Conservation (phyloP, 2,329 filamentous ascomycete genomes). For the Phialocephala subalpina region DNA sequence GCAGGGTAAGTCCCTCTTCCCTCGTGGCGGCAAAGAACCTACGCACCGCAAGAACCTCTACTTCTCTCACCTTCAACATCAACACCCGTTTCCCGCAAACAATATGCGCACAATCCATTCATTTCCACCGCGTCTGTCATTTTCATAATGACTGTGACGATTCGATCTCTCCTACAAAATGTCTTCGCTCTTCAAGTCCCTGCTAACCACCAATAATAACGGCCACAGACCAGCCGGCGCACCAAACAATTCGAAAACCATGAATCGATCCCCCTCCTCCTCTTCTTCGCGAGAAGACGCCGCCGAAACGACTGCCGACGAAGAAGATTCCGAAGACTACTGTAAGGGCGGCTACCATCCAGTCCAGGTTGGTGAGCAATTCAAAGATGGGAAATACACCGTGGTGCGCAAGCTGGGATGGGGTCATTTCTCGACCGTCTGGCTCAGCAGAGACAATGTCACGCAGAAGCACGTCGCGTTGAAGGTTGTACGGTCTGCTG, state of each 20-base stretch:
- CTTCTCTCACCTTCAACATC: constrained; percentile 19
- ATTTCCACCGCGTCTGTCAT: background rate
- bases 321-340: constrained; percentile 99
- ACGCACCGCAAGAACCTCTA: background rate
- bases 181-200: constrained; percentile 40
- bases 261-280: constrained; percentile 63
- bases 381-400: constrained; percentile 97
- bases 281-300: constrained; percentile 81
- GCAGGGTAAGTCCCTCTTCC: constrained; percentile 45
- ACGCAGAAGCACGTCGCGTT: constrained; percentile 94
- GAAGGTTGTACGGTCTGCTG: constrained; percentile 96
- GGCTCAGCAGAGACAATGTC: constrained; percentile 81
- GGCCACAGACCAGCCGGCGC: constrained; percentile 41
- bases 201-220: constrained; percentile 41
- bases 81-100: constrained; percentile 42
- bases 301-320: constrained; percentile 92
- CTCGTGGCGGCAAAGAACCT: background rate
- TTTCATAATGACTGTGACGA: background rate
- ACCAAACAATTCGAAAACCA: constrained; percentile 38
- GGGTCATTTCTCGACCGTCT: constrained; percentile 99
- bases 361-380: constrained; percentile 91
- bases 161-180: constrained; percentile 30
- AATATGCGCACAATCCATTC: constrained; percentile 13
- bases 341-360: constrained; percentile 99
- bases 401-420: constrained; percentile 96